phyloP scores from a whole-genome alignment of 306 rosid genomes.

The Rosa multiflora region DNA sequence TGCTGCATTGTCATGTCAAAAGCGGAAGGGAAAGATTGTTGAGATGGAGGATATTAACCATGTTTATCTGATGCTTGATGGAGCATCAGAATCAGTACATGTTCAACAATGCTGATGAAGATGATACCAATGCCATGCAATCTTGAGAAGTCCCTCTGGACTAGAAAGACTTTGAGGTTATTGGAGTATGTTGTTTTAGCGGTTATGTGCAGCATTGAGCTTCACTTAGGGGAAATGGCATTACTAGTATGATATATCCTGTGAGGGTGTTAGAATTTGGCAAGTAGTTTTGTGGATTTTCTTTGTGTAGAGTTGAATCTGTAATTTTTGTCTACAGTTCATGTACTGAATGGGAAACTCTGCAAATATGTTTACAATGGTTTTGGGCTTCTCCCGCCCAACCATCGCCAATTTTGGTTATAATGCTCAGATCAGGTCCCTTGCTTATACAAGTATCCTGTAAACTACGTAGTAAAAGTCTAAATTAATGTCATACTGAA shows the following conservation, averaged over 20 bases:
- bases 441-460: no score
- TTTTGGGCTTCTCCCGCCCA: no score
- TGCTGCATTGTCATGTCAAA: slow-evolving; percentile 79
- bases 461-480: no score
- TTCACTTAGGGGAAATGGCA: background rate
- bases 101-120: slow-evolving; percentile 80
- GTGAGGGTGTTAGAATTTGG: background rate
- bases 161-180: background rate
- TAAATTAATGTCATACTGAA: no score
- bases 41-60: slow-evolving; percentile 36
- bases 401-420: no score
- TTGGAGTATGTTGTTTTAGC: background rate
- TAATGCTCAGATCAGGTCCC: no score
- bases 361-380: no score
- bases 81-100: slow-evolving; percentile 91
- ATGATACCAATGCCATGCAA: slow-evolving; percentile 61
- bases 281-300: background rate
- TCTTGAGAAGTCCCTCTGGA: slow-evolving; percentile 26
- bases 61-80: slow-evolving; percentile 85
- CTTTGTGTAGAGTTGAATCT: background rate
- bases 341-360: no score
- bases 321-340: background rate
- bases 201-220: background rate
- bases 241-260: background rate
- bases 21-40: slow-evolving; percentile 76